phyloP scores from a whole-genome alignment of 805 yeast species.

The Cyberlindnera subsufficiens region DNA sequence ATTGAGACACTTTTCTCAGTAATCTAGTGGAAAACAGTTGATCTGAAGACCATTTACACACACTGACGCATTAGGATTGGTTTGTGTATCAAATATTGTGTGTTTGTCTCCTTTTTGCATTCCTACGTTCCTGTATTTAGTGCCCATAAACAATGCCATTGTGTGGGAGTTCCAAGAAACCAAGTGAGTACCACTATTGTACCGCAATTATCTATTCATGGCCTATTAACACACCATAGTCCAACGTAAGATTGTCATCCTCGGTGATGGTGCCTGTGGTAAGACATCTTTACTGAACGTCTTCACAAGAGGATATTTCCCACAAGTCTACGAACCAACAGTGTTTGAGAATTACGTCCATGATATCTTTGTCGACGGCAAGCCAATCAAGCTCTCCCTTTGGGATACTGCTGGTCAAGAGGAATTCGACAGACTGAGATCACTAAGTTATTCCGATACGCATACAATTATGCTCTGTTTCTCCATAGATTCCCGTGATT shows the following conservation, averaged over 20 bases:
- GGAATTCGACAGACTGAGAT: constrained; percentile 91
- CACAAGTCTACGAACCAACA: constrained; percentile 97
- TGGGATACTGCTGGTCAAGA: constrained; percentile 99
- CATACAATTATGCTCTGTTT: constrained; percentile 97
- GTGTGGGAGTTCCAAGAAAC: constrained; percentile 40
- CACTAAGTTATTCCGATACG: constrained; percentile 89
- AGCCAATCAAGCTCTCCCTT: constrained; percentile 82
- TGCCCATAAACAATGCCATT: constrained; percentile 29
- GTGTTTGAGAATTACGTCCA: constrained; percentile 97
- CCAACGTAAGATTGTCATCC: constrained; percentile 86
- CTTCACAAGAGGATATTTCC: constrained; percentile 95
- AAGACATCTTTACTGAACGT: constrained; percentile 92
- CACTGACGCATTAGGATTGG: no score
- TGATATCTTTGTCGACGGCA: constrained; percentile 92
- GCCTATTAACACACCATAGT: constrained; percentile 30
- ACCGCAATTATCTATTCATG: background rate
- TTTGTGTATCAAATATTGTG: no score
- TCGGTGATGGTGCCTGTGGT: constrained; percentile 99
- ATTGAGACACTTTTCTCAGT: no score
- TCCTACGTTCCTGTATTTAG: no score
- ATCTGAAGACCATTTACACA: no score
- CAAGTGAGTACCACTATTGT: constrained; percentile 17
- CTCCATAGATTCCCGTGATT: constrained; percentile 89
- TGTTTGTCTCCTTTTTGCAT: no score
- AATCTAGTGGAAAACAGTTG: no score